phyloP scores from a whole-genome alignment of 2,329 filamentous ascomycete species.

The Colletotrichum orbiculare region DNA sequence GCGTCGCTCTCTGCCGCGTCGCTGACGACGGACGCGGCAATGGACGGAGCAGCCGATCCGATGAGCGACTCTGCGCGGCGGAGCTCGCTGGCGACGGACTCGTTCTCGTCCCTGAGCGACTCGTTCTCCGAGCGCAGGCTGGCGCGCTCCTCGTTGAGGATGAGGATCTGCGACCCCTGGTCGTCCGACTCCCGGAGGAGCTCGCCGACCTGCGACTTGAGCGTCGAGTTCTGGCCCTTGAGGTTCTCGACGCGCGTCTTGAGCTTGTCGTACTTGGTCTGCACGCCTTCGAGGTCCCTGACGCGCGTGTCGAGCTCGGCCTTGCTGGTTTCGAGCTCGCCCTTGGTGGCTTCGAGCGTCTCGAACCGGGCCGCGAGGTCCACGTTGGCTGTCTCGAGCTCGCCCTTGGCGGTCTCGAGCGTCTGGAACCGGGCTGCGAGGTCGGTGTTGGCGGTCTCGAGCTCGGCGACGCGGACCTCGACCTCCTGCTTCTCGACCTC shows the following conservation, averaged over 20 bases:
- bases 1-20: conserved; percentile 19
- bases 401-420: conserved; percentile 32
- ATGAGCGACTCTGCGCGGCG: conserved; percentile 31
- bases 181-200: conserved; percentile 37
- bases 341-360: conserved; percentile 24
- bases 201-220: conserved; percentile 24
- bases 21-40: conserved; percentile 11
- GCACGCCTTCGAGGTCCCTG: conserved; percentile 32
- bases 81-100: conserved; percentile 33
- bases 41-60: conserved; percentile 22
- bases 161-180: conserved; percentile 31
- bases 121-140: conserved; percentile 29
- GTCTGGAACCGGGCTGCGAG: conserved; percentile 22
- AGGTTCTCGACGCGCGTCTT: conserved; percentile 29
- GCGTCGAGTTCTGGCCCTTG: conserved; percentile 29
- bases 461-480: conserved; percentile 22
- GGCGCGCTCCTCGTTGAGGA: conserved; percentile 30
- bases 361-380: conserved; percentile 25
- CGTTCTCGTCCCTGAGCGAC: conserved; percentile 34
- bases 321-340: conserved; percentile 22
- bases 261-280: conserved; percentile 35
- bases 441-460: conserved; percentile 28
- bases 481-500: conserved; percentile 30
- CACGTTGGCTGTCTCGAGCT: conserved; percentile 25
- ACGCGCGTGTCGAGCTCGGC: conserved; percentile 30